Evolutionary conservation across 73 alveolate species (phyloP).

Genomic region (Tetrahymena elliotti): DNA sequence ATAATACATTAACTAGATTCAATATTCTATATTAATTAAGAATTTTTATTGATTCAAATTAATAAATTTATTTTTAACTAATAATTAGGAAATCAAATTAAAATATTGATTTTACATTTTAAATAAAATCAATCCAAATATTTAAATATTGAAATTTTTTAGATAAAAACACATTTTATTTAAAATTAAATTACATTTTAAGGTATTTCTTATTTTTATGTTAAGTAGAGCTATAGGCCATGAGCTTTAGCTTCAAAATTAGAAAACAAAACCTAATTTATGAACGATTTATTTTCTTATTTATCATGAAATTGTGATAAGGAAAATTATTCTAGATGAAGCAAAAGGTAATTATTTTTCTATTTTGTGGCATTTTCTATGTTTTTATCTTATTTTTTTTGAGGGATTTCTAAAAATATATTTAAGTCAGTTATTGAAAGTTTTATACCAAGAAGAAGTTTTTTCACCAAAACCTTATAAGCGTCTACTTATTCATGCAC

Average conservation of each 20-base stretch:
- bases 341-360: background rate
- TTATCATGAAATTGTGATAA: background rate
- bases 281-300: background rate
- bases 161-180: too few species aligned
- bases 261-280: background rate
- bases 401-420: background rate
- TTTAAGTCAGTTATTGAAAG: background rate
- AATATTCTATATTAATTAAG: background rate
- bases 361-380: background rate
- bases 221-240: background rate
- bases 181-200: background rate
- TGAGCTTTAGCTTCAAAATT: background rate
- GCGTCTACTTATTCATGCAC: background rate
- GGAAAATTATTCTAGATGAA: background rate
- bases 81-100: too few species aligned
- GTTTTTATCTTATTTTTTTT: background rate
- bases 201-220: background rate
- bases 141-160: too few species aligned
- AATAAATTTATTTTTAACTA: background rate
- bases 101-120: too few species aligned
- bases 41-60: background rate
- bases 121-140: background rate
- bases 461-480: background rate
- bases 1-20: background rate
- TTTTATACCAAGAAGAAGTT: background rate